Evolutionary conservation across 495 filamentous ascomycete species (phyloP).

Genomic region (Penicillium desertorum): DNA sequence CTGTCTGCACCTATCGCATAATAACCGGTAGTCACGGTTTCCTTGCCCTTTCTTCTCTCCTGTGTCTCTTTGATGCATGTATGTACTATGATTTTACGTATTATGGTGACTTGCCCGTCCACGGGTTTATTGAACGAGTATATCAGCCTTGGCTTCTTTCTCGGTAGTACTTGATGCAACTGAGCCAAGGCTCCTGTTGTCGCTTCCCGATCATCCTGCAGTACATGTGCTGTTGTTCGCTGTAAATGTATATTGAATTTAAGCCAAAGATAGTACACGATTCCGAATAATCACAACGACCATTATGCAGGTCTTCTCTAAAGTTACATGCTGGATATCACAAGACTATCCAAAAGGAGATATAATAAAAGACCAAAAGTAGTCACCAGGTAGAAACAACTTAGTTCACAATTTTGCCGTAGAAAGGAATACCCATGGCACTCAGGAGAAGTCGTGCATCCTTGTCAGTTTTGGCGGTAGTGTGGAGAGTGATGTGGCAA

Average conservation of each 20-base stretch:
- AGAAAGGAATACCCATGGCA: constrained; percentile 77
- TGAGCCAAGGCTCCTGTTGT: neutral
- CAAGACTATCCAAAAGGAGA: constrained; percentile 18
- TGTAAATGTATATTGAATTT: constrained; percentile 16
- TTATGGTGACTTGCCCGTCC: constrained; percentile 9
- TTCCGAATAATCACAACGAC: constrained; percentile 29
- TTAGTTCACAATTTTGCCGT: constrained; percentile 65
- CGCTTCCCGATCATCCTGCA: neutral
- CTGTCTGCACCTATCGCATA: constrained; percentile 60
- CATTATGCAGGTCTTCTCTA: constrained; percentile 33
- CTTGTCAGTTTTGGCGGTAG: constrained; percentile 81
- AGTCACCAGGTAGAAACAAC: neutral
- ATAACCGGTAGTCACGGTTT: constrained; percentile 8
- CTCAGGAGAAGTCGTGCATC: constrained; percentile 85
- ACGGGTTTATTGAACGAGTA: neutral
- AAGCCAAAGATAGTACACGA: constrained; percentile 31
- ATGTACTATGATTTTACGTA: constrained; percentile 23
- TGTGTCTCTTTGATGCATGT: constrained; percentile 3
- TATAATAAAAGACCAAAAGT: constrained; percentile 12
- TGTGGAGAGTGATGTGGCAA: constrained; percentile 83
- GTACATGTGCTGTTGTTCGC: constrained; percentile 19
- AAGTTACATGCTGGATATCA: constrained; percentile 35
- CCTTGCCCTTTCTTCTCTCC: neutral
- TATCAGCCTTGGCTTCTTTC: constrained; percentile 4
- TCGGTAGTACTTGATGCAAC: constrained; percentile 5